phyloP scores from a whole-genome alignment of 1,284 basidiomycete species.

The Cryptococcus sp. region DNA sequence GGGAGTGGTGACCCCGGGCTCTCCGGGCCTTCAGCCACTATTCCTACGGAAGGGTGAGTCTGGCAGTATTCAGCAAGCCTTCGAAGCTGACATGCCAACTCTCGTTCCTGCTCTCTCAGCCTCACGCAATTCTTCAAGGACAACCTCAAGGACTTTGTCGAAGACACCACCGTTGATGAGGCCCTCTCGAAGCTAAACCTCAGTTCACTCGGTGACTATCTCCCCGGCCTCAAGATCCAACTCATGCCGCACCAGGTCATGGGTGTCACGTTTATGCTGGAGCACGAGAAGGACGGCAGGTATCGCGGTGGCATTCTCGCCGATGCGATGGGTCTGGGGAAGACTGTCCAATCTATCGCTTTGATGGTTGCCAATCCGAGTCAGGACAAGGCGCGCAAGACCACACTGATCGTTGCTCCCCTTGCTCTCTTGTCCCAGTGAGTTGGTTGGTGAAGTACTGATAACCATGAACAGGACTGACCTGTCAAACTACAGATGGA shows the following conservation, averaged over 20 bases:
- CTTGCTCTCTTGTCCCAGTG: slow-evolving; percentile 48
- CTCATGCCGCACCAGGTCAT: slow-evolving; percentile 49
- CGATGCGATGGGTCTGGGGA: slow-evolving; percentile 38
- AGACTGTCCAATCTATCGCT: slow-evolving; percentile 51
- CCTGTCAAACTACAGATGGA: slow-evolving; percentile 36
- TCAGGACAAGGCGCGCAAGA: slow-evolving; percentile 39
- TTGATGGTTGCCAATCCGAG: slow-evolving; percentile 42
- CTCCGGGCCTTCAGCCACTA: not conserved
- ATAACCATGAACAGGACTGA: not conserved
- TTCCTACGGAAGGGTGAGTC: slow-evolving; percentile 22
- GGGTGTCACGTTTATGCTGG: slow-evolving; percentile 50
- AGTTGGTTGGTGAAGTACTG: slow-evolving; percentile 15
- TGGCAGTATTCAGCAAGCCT: not conserved
- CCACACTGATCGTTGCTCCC: slow-evolving; percentile 51
- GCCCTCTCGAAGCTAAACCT: slow-evolving; percentile 30
- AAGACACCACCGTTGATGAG: slow-evolving; percentile 36
- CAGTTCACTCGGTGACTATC: slow-evolving; percentile 17
- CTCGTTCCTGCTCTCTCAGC: slow-evolving; percentile 12
- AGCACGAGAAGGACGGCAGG: slow-evolving; percentile 36
- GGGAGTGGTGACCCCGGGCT: slow-evolving; percentile 15
- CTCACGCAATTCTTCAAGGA: slow-evolving; percentile 39
- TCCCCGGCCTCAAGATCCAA: slow-evolving; percentile 32
- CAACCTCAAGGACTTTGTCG: slow-evolving; percentile 37
- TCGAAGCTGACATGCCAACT: not conserved
- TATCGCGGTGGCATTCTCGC: slow-evolving; percentile 45